Percentiles rank a stretch among this genome's conserved stretches.
phyloP scores from a whole-genome alignment of 306 rosid genomes.

The Arachis stenosperma region DNA sequence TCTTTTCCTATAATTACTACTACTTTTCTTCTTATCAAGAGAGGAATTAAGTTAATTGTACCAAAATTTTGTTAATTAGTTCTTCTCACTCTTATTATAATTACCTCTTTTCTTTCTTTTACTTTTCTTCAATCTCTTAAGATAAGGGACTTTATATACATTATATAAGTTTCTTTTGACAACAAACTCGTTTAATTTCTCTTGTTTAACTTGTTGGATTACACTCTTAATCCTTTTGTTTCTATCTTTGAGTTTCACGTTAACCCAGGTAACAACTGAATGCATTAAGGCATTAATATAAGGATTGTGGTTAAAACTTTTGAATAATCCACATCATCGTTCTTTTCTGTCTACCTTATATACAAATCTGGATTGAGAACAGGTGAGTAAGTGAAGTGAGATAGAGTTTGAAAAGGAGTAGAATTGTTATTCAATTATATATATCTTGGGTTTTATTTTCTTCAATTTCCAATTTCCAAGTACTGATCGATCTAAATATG shows the following conservation, averaged over 20 bases:
- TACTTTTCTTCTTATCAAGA: neutral
- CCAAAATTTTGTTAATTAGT: neutral
- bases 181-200: too few relatives aligned
- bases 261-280: neutral
- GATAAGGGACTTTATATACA: neutral
- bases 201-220: neutral
- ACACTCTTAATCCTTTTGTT: neutral
- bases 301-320: too few relatives aligned
- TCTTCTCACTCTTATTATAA: neutral
- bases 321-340: too few relatives aligned
- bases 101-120: neutral
- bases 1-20: neutral
- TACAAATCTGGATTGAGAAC: too few relatives aligned
- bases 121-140: neutral
- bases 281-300: too few relatives aligned
- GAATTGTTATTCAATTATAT: too few relatives aligned
- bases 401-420: too few relatives aligned
- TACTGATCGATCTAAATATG: too few relatives aligned
- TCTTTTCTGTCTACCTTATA: too few relatives aligned
- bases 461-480: too few relatives aligned
- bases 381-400: too few relatives aligned
- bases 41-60: constrained; percentile 1
- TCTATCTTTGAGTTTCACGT: neutral
- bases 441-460: too few relatives aligned
- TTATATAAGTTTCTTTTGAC: neutral